Evolutionary conservation across 805 yeast genomes (phyloP), one percentile per base, ranked within the genome.

Genomic region (Metschnikowia lochheadii): DNA sequence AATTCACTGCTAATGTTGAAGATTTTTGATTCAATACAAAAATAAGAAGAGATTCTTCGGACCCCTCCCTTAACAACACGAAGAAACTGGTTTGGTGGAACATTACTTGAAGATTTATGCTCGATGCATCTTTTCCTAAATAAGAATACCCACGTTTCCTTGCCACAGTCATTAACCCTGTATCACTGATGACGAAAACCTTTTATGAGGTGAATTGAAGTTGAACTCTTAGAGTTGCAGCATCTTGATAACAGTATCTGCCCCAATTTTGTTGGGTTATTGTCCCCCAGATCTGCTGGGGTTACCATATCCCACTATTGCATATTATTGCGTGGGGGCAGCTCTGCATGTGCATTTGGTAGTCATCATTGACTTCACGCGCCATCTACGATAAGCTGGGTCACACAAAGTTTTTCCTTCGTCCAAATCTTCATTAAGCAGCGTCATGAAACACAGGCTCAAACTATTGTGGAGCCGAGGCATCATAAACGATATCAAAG

Each of bases 401-500:
- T 8, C 41, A 39, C 15, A 40, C 34, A 26, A 26, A 15, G n/a
- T 15, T 15, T 21, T 6, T 3, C 43, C 21, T 8, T n/a, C 10
- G 5, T 29, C n/a, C 43, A n/a, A 26, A 26, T 15, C 8, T 29
- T 11, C 43, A 15, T 10, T 21, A 40, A 40, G 17, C n/a, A 11
- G 18, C 29, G 10, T 23, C 43, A 40, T 44, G 46, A 34, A 34
- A 21, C 21, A 34, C 34, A 31, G 20, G 8, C 45, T 20, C 34
- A 34, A 35, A 17, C 26, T 35, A 15, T 44, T 41, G 7, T 56
- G 56, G 54, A 80, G 82, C 7, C 65, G 64, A 47, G 90, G 90
- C 6, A 76, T 85, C 31, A 66, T 66, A 49, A 68, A 69, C 32
- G 91, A 85, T 56, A 56, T 85, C 29, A 63, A 63, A 35, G 64